Percentiles rank a stretch among this genome's conserved stretches.
phyloP scores from a whole-genome alignment of 2,329 filamentous ascomycete genomes.

The Aspergillus neoniger region DNA sequence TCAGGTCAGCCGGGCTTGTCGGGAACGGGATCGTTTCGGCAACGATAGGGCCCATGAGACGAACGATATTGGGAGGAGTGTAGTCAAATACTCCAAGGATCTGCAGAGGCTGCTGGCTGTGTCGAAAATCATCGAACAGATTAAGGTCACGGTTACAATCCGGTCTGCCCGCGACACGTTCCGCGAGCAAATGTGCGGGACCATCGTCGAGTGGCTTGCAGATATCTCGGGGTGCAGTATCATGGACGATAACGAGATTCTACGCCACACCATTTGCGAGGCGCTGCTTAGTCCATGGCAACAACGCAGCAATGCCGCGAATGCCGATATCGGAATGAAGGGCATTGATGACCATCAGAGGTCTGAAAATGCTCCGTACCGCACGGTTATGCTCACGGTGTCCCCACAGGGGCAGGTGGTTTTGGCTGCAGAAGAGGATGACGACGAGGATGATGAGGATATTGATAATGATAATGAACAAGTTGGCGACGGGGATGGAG shows the following conservation, averaged over 20 bases:
- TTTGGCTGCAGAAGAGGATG: conserved; percentile 52
- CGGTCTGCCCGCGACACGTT: conserved; percentile 93
- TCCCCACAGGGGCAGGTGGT: conserved; percentile 45
- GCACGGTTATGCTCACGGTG: conserved; percentile 44
- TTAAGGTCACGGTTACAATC: conserved; percentile 94
- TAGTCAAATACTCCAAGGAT: conserved; percentile 74
- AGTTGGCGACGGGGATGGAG: conserved; percentile 49
- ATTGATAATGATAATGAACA: conserved; percentile 39
- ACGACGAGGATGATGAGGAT: conserved; percentile 39
- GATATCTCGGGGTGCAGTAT: conserved; percentile 91
- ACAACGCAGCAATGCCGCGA: conserved; percentile 78
- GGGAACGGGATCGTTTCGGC: conserved; percentile 68
- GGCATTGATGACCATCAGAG: conserved; percentile 80
- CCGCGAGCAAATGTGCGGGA: conserved; percentile 97
- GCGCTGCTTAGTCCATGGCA: conserved; percentile 88
- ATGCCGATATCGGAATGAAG: conserved; percentile 73
- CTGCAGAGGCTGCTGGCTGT: conserved; percentile 73
- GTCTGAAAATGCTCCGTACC: conserved; percentile 52
- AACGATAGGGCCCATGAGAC: conserved; percentile 79
- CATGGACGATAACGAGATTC: conserved; percentile 73
- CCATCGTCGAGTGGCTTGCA: conserved; percentile 91
- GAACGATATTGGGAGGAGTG: conserved; percentile 81
- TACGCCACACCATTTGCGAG: conserved; percentile 83
- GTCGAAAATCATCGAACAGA: conserved; percentile 86
- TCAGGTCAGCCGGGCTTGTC: conserved; percentile 87